phyloP scores from a whole-genome alignment of 495 filamentous ascomycete genomes.

The Talaromyces proteolyticus region DNA sequence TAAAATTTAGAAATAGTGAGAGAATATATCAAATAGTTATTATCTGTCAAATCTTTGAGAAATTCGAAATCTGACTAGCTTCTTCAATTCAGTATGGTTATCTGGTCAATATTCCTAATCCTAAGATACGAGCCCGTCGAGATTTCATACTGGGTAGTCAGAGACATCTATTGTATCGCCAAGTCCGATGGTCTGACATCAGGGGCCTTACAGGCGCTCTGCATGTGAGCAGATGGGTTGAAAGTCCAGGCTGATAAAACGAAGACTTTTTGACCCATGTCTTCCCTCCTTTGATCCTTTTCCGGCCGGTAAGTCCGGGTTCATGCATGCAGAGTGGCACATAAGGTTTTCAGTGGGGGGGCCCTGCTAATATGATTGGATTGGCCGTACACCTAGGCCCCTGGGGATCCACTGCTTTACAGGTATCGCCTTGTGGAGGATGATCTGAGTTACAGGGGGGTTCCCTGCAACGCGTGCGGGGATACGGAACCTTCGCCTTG shows the following conservation, averaged over 20 bases:
- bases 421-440: no score
- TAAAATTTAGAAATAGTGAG: slow-evolving; percentile 10
- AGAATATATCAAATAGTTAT: slow-evolving; percentile 13
- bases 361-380: no score
- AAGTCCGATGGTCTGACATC: not conserved
- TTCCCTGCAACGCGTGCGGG: no score
- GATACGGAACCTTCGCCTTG: no score
- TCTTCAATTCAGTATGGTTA: not conserved
- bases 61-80: not conserved
- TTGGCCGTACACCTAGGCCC: no score
- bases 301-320: not conserved
- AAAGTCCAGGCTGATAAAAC: slow-evolving; percentile 1
- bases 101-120: slow-evolving; percentile 4
- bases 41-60: slow-evolving; percentile 4
- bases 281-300: not conserved
- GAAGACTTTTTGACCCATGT: not conserved
- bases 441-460: no score
- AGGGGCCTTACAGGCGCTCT: not conserved
- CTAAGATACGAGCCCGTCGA: not conserved
- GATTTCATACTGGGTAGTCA: not conserved
- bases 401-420: no score
- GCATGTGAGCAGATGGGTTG: slow-evolving; percentile 3
- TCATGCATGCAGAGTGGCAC: no score
- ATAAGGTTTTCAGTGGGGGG: no score
- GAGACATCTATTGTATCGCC: not conserved